Evolutionary conservation across 345 rosid genomes (phyloP).

Genomic region (Luvunga scandens): DNA sequence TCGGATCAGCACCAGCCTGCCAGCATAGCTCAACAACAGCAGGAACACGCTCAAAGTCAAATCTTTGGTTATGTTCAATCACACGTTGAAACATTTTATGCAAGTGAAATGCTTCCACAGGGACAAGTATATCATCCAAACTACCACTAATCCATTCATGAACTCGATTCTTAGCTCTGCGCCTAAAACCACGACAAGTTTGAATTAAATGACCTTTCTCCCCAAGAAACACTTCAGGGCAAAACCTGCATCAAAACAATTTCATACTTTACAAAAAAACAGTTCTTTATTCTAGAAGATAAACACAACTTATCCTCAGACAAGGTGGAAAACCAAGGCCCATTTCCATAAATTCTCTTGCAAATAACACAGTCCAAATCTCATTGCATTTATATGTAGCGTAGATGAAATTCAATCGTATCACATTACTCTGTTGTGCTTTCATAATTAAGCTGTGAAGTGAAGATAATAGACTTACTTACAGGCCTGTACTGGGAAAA

Average conservation of each 20-base stretch:
- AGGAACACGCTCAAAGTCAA: slow-evolving; percentile 75
- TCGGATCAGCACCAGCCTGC: slow-evolving; percentile 72
- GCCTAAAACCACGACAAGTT: slow-evolving; percentile 68
- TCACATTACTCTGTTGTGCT: background rate
- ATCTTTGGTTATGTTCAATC: slow-evolving; percentile 66
- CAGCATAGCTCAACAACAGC: slow-evolving; percentile 81
- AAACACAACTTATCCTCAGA: background rate
- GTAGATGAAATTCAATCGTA: background rate
- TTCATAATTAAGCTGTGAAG: background rate
- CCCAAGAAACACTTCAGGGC: slow-evolving; percentile 78
- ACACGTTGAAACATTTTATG: slow-evolving; percentile 54
- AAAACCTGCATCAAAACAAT: slow-evolving; percentile 51
- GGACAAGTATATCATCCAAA: slow-evolving; percentile 63
- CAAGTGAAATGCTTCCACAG: slow-evolving; percentile 66
- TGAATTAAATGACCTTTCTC: slow-evolving; percentile 82
- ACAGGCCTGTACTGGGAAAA: slow-evolving; percentile 64
- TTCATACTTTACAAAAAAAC: background rate
- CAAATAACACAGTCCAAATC: background rate
- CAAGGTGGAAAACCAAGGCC: background rate
- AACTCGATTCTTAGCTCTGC: slow-evolving; percentile 52
- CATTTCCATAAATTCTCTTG: background rate
- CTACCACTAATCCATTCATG: slow-evolving; percentile 85
- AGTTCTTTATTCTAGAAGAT: background rate
- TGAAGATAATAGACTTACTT: slow-evolving; percentile 42
- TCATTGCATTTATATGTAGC: background rate